Base-by-base conservation (phyloP, 805 yeast genomes). In the Candida lessepsii region DNA sequence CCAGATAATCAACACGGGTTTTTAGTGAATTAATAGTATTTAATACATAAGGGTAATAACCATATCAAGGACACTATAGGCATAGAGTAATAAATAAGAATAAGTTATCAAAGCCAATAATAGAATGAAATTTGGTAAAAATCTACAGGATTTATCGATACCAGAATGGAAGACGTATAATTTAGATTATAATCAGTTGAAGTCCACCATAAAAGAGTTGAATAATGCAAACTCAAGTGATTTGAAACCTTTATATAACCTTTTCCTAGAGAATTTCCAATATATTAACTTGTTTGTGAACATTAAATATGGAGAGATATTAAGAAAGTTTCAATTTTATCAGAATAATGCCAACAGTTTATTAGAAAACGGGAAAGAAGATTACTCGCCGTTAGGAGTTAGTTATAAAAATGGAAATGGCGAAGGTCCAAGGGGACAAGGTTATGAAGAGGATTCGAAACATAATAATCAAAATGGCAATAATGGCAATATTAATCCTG, bases 121-220 rank as follows among this genome's bases (percentile, higher is more conserved):
- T 15, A 27, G 17, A 5, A 90, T 90, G 98, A 91, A 88, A 63
- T 90, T 89, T 60, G 96, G 96, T 37, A 71, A 78, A 29, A 89
- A 84, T 53, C 71, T 90, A 16, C 68, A 75, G 39, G 80, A 77
- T 48, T 73, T 87, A 50, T 84, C 96, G 9, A 84, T 88, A 17
- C 88, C 90, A 2, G 93, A 86, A 65, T 90, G 98, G 97, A 76
- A 76, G 52, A 76, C 78, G 46, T 83, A 86, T 61, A 88, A 90
- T 59, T 71, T 90, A 29, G 89, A 87, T 54, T 90, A 90, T 62
- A 83, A 87, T 49, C 86, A 80, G 26, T 58, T 90, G 42, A 90
- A 89, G 60, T 62, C 63, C 4, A 70, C 75, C 32, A 86, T 90
- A 43, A 74, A 81, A 51, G 56, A 60, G 15, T 78, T 81, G 7